These are phyloP conservation scores for Colletotrichum zoysiae DNA, from an alignment of 2,329 filamentous ascomycete species.

Conservation along the genomic window DNA sequence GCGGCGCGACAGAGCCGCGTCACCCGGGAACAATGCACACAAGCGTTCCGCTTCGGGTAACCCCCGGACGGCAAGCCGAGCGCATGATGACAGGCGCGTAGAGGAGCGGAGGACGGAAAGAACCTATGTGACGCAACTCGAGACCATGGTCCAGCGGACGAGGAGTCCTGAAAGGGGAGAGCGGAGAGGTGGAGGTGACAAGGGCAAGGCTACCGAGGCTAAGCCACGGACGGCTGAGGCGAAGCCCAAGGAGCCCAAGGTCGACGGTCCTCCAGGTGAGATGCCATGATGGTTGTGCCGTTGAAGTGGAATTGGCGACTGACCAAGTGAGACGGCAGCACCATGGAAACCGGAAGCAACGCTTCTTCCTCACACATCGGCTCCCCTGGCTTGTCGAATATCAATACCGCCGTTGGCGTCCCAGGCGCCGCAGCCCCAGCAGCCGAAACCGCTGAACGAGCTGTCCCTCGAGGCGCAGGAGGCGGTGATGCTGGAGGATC, in stretches of 20 bases:
- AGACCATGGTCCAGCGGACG: constrained; percentile 70
- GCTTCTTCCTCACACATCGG: constrained; percentile 74
- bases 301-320: constrained; percentile 6
- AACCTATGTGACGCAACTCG: constrained; percentile 70
- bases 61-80: constrained; percentile 62
- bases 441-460: constrained; percentile 76
- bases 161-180: constrained; percentile 71
- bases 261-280: constrained; percentile 63
- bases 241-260: constrained; percentile 58
- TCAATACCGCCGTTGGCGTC: constrained; percentile 79
- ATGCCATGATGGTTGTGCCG: constrained; percentile 47
- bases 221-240: constrained; percentile 60
- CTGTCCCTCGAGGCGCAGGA: constrained; percentile 87
- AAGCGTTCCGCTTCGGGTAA: constrained; percentile 71
- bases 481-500: constrained; percentile 86
- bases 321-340: constrained; percentile 47
- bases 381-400: constrained; percentile 77
- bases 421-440: constrained; percentile 75
- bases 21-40: constrained; percentile 57
- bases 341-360: constrained; percentile 86
- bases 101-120: constrained; percentile 70
- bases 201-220: constrained; percentile 50
- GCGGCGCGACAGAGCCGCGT: constrained; percentile 52
- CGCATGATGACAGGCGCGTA: constrained; percentile 56
- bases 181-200: constrained; percentile 56